These are phyloP conservation scores for Litsea cubeba DNA, from an alignment of 164 flowering plant genomes.

Conservation along the genomic window DNA sequence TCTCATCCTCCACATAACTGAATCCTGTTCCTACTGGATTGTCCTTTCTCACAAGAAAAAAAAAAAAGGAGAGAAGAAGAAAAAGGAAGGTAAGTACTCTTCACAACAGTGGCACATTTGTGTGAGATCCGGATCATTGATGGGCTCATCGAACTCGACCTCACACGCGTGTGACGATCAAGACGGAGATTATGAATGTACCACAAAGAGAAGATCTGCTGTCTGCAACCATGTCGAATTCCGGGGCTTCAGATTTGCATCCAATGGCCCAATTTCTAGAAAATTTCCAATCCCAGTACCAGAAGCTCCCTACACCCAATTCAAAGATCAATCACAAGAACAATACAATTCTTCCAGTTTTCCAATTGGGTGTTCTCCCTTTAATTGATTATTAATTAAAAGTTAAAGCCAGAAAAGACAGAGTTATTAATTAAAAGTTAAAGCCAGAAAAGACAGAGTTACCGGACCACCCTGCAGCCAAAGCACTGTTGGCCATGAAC, in stretches of 20 bases:
- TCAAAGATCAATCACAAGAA: too few relatives aligned
- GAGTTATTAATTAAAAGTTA: constrained; percentile 24
- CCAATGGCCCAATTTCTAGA: constrained; percentile 53
- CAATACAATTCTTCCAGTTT: not conserved
- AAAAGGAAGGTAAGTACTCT: not conserved
- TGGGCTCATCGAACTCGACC: too few relatives aligned
- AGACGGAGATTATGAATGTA: constrained; percentile 10
- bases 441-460: constrained; percentile 13
- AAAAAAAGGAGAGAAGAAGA: not conserved
- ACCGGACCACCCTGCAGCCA: constrained; percentile 86
- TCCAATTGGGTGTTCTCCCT: not conserved
- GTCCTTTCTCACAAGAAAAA: constrained; percentile 42
- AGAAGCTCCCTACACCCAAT: constrained; percentile 40
- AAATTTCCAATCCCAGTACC: constrained; percentile 64
- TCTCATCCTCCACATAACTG: constrained; percentile 75
- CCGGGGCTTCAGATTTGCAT: constrained; percentile 35
- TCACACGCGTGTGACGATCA: not conserved
- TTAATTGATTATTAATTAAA: too few relatives aligned
- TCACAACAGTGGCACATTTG: not conserved
- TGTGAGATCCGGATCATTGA: too few relatives aligned
- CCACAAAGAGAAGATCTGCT: constrained; percentile 64
- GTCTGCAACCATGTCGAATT: constrained; percentile 57
- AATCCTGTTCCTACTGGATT: constrained; percentile 92
- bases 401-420: not conserved
- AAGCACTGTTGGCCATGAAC: constrained; percentile 49